Conservation (phyloP, 129 eudicot species). For the Heracleum sosnowskyi region DNA sequence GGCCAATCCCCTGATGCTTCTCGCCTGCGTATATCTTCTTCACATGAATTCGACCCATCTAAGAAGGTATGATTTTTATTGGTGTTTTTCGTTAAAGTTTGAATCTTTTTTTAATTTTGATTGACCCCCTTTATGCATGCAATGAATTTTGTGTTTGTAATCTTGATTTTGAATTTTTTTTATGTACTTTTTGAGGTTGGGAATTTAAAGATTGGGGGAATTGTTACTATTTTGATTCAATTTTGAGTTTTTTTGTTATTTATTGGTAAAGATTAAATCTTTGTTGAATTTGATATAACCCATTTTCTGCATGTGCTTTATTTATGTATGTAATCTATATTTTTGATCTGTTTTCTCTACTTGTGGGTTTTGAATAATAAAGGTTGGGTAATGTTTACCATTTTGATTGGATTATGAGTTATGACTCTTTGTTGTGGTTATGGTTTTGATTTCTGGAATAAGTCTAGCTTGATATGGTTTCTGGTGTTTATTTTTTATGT, state of each 20-base stretch:
- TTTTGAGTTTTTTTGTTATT: no score
- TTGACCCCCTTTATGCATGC: not conserved
- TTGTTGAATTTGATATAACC: not conserved
- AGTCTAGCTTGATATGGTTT: no score
- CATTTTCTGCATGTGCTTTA: not conserved
- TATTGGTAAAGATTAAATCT: not conserved
- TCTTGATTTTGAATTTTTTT: no score
- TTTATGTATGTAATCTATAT: no score
- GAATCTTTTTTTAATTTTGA: not conserved
- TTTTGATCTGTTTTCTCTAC: not conserved
- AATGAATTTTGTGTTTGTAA: no score
- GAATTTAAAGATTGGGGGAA: no score
- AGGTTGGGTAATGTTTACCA: not conserved
- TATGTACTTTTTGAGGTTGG: no score
- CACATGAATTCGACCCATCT: constrained; percentile 44
- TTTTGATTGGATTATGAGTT: no score
- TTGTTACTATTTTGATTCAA: not conserved
- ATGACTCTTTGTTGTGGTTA: no score
- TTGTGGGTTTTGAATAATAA: not conserved
- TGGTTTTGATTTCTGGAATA: no score
- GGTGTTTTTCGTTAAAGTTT: not conserved
- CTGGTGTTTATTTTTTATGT: no score
- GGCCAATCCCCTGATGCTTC: constrained; percentile 57
- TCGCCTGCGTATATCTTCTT: constrained; percentile 52
- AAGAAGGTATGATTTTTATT: constrained; percentile 33